These are phyloP conservation scores for Metarhizium anisopliae DNA, from an alignment of 2,329 filamentous ascomycete genomes.

Conservation along the genomic window DNA sequence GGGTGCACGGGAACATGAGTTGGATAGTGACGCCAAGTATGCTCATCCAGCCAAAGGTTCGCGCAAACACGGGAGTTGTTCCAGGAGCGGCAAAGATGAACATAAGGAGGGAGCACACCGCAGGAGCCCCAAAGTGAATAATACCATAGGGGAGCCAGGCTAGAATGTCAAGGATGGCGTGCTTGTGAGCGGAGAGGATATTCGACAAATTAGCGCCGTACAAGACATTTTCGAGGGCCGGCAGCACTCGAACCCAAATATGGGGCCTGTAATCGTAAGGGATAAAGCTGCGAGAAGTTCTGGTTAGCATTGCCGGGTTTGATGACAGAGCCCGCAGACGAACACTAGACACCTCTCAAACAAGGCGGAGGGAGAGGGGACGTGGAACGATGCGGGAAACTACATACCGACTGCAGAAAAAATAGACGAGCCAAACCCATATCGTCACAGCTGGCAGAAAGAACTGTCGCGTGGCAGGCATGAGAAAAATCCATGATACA, in stretches of 20 bases:
- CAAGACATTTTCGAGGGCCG: slow-evolving; percentile 89
- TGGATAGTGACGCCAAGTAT: slow-evolving; percentile 81
- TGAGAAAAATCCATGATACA: slow-evolving; percentile 60
- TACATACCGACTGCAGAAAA: slow-evolving; percentile 85
- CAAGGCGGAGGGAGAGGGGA: neutral
- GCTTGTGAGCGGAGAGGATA: slow-evolving; percentile 84
- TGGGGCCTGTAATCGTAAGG: slow-evolving; percentile 79
- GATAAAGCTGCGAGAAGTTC: slow-evolving; percentile 58
- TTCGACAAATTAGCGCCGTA: slow-evolving; percentile 95
- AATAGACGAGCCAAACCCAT: slow-evolving; percentile 80
- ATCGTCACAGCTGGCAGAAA: slow-evolving; percentile 81
- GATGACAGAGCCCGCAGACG: neutral
- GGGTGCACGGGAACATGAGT: slow-evolving; percentile 84
- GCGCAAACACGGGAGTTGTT: slow-evolving; percentile 74
- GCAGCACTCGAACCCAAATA: slow-evolving; percentile 92
- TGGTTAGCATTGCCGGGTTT: neutral
- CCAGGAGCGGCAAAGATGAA: slow-evolving; percentile 86
- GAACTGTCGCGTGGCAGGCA: slow-evolving; percentile 84
- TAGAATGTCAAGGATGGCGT: slow-evolving; percentile 72
- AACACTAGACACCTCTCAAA: neutral
- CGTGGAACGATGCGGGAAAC: neutral
- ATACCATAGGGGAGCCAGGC: slow-evolving; percentile 93
- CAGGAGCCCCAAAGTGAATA: slow-evolving; percentile 79
- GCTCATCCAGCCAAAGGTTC: slow-evolving; percentile 88
- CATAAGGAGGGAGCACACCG: slow-evolving; percentile 67